Conservation (phyloP, 768 basidiomycete species). For the Suillus paluster region DNA sequence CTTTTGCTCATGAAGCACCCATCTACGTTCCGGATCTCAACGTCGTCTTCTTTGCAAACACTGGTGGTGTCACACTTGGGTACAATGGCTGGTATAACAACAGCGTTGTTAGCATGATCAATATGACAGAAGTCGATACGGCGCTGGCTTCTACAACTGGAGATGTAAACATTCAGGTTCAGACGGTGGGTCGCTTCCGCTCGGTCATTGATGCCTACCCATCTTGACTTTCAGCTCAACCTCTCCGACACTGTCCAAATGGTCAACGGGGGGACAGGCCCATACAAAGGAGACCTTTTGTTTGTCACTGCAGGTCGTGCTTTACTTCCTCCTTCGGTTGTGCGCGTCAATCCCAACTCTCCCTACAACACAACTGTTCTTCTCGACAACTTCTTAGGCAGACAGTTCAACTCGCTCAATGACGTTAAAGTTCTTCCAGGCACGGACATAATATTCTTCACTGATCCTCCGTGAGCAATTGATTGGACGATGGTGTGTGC, state of each 20-base stretch:
- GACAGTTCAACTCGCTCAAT: conserved; percentile 54
- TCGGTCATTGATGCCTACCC: conserved; percentile 8
- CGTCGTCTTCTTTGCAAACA: conserved; percentile 74
- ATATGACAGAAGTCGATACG: conserved; percentile 54
- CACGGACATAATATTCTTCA: conserved; percentile 74
- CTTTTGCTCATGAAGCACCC: conserved; percentile 84
- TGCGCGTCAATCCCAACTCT: conserved; percentile 62
- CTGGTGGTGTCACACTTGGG: conserved; percentile 66
- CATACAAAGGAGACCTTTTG: conserved; percentile 60
- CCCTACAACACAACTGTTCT: conserved; percentile 36
- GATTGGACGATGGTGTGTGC: neutral
- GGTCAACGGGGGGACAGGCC: conserved; percentile 73
- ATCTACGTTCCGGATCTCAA: conserved; percentile 70
- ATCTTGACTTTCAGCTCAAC: conserved; percentile 49
- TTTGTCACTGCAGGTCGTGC: conserved; percentile 72
- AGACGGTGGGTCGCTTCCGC: conserved; percentile 32
- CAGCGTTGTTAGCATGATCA: conserved; percentile 66
- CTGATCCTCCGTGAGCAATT: conserved; percentile 61
- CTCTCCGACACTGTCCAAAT: conserved; percentile 65
- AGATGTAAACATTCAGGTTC: conserved; percentile 54
- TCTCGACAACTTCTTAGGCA: too few relatives aligned
- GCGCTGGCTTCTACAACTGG: conserved; percentile 43
- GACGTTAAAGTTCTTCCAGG: conserved; percentile 75
- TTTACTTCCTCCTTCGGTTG: conserved; percentile 60
- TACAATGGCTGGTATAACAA: conserved; percentile 67